Conservation (phyloP, 2,329 filamentous ascomycete genomes). For the Microdochium nivale region DNA sequence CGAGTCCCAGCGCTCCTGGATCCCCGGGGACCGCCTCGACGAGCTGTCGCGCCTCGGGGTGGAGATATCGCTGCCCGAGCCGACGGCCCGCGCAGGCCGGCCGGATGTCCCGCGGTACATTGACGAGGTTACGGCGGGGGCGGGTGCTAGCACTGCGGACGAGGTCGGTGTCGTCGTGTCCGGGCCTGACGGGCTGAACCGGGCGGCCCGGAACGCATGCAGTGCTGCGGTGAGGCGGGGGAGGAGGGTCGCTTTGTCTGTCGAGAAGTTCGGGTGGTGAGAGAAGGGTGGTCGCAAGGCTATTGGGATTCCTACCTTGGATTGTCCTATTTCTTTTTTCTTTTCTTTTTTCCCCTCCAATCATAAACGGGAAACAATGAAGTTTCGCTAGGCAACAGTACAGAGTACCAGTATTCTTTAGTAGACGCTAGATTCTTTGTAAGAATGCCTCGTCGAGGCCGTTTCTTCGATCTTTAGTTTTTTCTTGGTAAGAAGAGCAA, state of each 20-base stretch:
- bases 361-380: too few species aligned
- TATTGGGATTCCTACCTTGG: too few species aligned
- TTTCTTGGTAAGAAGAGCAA: too few species aligned
- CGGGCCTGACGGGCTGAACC: slow-evolving; percentile 54
- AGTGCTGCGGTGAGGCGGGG: slow-evolving; percentile 39
- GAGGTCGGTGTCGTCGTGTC: slow-evolving; percentile 45
- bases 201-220: slow-evolving; percentile 50
- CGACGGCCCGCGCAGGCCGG: slow-evolving; percentile 42
- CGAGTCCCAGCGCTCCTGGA: slow-evolving; percentile 42
- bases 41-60: slow-evolving; percentile 40
- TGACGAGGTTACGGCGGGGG: slow-evolving; percentile 21
- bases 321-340: too few species aligned
- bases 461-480: too few species aligned
- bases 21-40: slow-evolving; percentile 37
- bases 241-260: slow-evolving; percentile 38
- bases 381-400: too few species aligned
- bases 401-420: too few species aligned
- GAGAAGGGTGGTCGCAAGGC: neutral
- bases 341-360: too few species aligned
- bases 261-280: slow-evolving; percentile 64
- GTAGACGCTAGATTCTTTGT: too few species aligned
- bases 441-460: too few species aligned
- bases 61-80: slow-evolving; percentile 42
- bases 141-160: neutral
- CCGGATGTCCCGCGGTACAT: slow-evolving; percentile 42